phyloP scores from a whole-genome alignment of 2,329 filamentous ascomycete genomes.

The Aspergillus pseudonomiae region DNA sequence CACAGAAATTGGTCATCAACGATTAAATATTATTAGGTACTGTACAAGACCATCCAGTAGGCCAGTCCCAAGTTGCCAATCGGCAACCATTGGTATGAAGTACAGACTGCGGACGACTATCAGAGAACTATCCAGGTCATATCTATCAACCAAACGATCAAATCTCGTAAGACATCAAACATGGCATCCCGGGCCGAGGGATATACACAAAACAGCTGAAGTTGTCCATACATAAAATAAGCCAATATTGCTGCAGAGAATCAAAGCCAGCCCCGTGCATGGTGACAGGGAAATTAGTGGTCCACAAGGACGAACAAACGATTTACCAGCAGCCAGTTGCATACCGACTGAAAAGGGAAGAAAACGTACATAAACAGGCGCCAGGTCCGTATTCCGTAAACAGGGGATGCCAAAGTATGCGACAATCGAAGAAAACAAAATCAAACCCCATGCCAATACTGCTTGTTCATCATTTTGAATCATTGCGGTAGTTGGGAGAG shows the following conservation, averaged over 20 bases:
- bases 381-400: neutral
- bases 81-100: neutral
- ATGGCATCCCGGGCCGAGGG: slow-evolving; percentile 1
- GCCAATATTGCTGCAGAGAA: slow-evolving; percentile 10
- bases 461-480: neutral
- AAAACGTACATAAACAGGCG: neutral
- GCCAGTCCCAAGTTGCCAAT: neutral
- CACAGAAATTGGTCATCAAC: neutral
- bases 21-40: slow-evolving; percentile 3
- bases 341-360: neutral
- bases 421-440: neutral
- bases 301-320: slow-evolving; percentile 8
- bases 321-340: neutral
- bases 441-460: neutral
- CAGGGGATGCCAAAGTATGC: neutral
- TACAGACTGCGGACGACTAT: neutral
- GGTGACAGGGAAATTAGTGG: neutral
- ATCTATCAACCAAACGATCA: slow-evolving; percentile 5
- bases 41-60: slow-evolving; percentile 1
- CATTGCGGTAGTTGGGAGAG: neutral
- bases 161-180: slow-evolving; percentile 12
- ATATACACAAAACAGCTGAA: slow-evolving; percentile 9
- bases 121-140: neutral
- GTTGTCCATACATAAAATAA: slow-evolving; percentile 2
- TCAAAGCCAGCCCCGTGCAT: slow-evolving; percentile 11